Conservation (phyloP, 1,139 yeast species). For the Meyerozyma sp. region DNA sequence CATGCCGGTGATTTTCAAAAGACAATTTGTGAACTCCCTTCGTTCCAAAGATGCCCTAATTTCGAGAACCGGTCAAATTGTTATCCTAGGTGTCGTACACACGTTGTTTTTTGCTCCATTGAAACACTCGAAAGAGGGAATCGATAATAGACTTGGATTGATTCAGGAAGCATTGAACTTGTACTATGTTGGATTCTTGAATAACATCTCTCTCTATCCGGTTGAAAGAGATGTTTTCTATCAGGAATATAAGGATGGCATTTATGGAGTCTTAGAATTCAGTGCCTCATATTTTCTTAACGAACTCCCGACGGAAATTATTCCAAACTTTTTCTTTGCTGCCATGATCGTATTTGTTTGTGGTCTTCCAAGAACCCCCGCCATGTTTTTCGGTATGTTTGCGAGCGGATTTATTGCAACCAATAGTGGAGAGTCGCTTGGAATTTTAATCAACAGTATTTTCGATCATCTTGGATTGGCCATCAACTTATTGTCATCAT, state of each 20-base stretch:
- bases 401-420: constrained; percentile 51
- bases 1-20: constrained; percentile 23
- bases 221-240: constrained; percentile 69
- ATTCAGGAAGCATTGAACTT: constrained; percentile 69
- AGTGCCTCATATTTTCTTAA: constrained; percentile 58
- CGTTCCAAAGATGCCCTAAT: constrained; percentile 59
- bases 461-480: constrained; percentile 78
- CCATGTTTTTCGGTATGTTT: constrained; percentile 62
- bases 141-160: constrained; percentile 64
- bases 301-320: constrained; percentile 70
- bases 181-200: constrained; percentile 75
- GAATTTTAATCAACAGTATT: constrained; percentile 70
- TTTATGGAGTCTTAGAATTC: constrained; percentile 65
- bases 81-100: constrained; percentile 59
- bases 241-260: constrained; percentile 71
- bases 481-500: constrained; percentile 59
- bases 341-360: constrained; percentile 61
- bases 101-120: constrained; percentile 72
- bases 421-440: constrained; percentile 79
- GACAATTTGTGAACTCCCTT: constrained; percentile 43
- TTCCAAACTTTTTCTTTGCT: constrained; percentile 56
- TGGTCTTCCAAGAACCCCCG: constrained; percentile 68
- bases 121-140: constrained; percentile 51
- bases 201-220: constrained; percentile 72
- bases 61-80: constrained; percentile 64